Conservation (phyloP, 2,329 filamentous ascomycete genomes). For the Hypomyces rosellus region DNA sequence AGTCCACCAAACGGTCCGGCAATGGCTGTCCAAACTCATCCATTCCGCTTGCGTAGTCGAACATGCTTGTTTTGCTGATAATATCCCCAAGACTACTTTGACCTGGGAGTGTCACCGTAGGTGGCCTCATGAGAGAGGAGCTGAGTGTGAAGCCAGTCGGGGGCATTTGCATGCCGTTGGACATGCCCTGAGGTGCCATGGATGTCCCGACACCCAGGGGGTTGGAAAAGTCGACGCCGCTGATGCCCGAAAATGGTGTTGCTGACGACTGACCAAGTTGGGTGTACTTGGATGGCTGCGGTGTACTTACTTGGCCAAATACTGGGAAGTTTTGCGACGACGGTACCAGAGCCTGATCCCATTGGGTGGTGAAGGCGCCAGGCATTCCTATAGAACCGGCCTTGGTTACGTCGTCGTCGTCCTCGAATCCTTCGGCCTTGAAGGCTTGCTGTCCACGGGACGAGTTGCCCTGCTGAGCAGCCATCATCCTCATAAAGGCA, state of each 20-base stretch:
- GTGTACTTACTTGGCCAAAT: too few relatives aligned
- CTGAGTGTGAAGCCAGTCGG: neutral
- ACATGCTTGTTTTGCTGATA: slow-evolving; percentile 32
- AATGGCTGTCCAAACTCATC: slow-evolving; percentile 33
- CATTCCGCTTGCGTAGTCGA: slow-evolving; percentile 29
- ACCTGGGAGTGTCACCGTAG: neutral
- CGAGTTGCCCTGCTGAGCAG: slow-evolving; percentile 12
- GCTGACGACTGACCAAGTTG: too few relatives aligned
- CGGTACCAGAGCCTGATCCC: too few relatives aligned
- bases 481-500: slow-evolving; percentile 13
- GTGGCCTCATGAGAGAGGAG: neutral
- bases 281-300: too few relatives aligned
- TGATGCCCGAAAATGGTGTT: too few relatives aligned
- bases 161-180: neutral
- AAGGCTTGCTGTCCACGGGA: neutral
- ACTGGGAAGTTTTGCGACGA: too few relatives aligned
- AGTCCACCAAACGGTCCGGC: slow-evolving; percentile 24
- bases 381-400: too few relatives aligned
- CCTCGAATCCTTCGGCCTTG: neutral
- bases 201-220: too few relatives aligned
- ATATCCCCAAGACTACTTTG: slow-evolving; percentile 23
- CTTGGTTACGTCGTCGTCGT: neutral
- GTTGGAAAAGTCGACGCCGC: too few relatives aligned
- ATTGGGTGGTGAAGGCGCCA: too few relatives aligned
- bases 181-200: too few relatives aligned